Percentiles rank a stretch among this genome's conserved stretches.
Evolutionary conservation across 805 yeast genomes (phyloP).

Genomic region (Metschnikowia santaceciliae): DNA sequence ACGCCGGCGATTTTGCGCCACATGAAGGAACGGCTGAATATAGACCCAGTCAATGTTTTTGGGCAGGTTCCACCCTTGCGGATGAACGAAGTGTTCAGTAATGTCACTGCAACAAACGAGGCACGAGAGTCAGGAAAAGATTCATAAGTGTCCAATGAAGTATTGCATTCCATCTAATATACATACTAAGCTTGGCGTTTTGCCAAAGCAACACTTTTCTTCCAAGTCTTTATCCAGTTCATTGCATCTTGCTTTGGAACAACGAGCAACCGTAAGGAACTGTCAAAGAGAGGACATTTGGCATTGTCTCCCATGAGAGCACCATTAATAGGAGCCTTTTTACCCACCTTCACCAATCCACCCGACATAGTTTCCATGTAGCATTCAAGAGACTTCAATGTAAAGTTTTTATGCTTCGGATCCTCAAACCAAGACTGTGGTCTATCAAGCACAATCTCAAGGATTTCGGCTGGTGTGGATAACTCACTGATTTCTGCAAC

Average conservation of each 20-base stretch:
- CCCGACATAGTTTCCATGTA: slow-evolving; percentile 81
- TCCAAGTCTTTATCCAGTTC: slow-evolving; percentile 67
- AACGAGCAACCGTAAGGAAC: slow-evolving; percentile 64
- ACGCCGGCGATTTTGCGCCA: slow-evolving; percentile 32
- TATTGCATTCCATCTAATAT: neutral
- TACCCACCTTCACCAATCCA: slow-evolving; percentile 83
- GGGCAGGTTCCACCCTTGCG: slow-evolving; percentile 70
- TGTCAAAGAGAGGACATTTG: slow-evolving; percentile 72
- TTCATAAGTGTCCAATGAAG: neutral
- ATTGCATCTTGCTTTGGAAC: slow-evolving; percentile 70
- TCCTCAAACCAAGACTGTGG: slow-evolving; percentile 67
- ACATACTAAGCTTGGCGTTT: slow-evolving; percentile 23
- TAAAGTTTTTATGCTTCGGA: slow-evolving; percentile 59
- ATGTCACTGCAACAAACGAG: neutral
- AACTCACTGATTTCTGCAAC: slow-evolving; percentile 72
- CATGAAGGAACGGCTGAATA: slow-evolving; percentile 24
- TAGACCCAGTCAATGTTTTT: slow-evolving; percentile 67
- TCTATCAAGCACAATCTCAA: slow-evolving; percentile 55
- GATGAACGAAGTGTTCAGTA: slow-evolving; percentile 57
- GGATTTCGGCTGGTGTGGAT: slow-evolving; percentile 58
- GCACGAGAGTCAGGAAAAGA: neutral
- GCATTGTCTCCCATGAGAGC: slow-evolving; percentile 62
- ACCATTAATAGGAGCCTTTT: slow-evolving; percentile 61
- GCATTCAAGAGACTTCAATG: slow-evolving; percentile 56
- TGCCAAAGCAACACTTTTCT: slow-evolving; percentile 53